Conservation (phyloP, 805 yeast species). For the Candida hispaniensis region DNA sequence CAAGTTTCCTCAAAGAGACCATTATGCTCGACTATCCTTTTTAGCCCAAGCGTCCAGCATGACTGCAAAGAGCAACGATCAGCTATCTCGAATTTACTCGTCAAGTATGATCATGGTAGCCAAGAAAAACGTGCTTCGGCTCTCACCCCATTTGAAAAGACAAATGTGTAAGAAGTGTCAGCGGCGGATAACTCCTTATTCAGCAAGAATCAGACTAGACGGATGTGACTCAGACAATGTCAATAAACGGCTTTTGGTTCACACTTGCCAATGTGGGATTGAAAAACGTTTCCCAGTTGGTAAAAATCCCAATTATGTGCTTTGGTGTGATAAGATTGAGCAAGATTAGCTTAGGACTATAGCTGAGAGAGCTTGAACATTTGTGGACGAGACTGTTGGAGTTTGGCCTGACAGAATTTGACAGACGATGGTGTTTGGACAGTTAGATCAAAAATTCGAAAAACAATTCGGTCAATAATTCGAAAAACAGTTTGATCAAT, state of each 20-base stretch:
- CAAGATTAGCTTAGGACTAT: too few species aligned
- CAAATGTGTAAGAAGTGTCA: constrained; percentile 59
- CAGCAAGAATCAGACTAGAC: too few species aligned
- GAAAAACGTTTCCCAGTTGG: constrained; percentile 57
- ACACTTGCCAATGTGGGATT: constrained; percentile 45
- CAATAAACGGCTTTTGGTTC: constrained; percentile 38
- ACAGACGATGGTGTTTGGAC: too few species aligned
- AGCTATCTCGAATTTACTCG: constrained; percentile 46
- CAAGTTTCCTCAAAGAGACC: constrained; percentile 31
- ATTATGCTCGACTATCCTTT: constrained; percentile 24
- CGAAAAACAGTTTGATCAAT: too few species aligned
- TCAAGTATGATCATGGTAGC: constrained; percentile 50
- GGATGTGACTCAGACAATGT: too few species aligned
- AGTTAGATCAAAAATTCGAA: too few species aligned
- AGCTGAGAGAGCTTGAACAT: too few species aligned
- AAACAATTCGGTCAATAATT: too few species aligned
- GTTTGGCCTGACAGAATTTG: too few species aligned
- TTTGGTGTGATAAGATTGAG: constrained; percentile 29
- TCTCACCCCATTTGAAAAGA: constrained; percentile 48
- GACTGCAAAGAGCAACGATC: constrained; percentile 23
- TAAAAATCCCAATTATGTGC: constrained; percentile 36
- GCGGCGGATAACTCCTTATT: constrained; percentile 41
- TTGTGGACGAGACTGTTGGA: too few species aligned
- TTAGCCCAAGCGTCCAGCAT: constrained; percentile 29
- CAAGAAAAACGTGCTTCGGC: constrained; percentile 53